phyloP scores from a whole-genome alignment of 805 yeast genomes.

The Kuraishia piskuri region DNA sequence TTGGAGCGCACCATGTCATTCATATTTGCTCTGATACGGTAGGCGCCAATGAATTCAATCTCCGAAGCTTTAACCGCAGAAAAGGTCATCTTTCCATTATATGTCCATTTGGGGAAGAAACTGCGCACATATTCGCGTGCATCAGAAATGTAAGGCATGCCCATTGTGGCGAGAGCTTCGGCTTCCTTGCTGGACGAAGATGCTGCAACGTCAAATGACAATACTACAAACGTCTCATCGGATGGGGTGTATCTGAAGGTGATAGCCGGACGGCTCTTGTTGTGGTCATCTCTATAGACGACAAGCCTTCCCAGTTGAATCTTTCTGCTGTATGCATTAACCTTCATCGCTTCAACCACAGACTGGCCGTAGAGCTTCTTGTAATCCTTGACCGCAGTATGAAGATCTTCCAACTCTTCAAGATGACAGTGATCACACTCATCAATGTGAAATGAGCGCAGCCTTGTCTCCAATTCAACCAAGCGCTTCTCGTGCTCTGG shows the following conservation, averaged over 20 bases:
- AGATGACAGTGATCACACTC: slow-evolving; percentile 5
- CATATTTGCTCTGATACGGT: slow-evolving; percentile 24
- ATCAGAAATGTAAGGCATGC: slow-evolving; percentile 28
- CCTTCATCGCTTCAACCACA: slow-evolving; percentile 35
- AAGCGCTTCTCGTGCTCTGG: slow-evolving; percentile 79
- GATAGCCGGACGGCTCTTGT: slow-evolving; percentile 21
- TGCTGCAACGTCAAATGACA: slow-evolving; percentile 35
- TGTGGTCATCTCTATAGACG: slow-evolving; percentile 41
- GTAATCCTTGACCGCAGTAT: slow-evolving; percentile 36
- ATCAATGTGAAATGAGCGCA: neutral
- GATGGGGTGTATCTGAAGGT: slow-evolving; percentile 42
- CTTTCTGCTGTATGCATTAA: slow-evolving; percentile 37
- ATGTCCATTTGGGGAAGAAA: slow-evolving; percentile 26
- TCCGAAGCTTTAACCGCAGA: slow-evolving; percentile 30
- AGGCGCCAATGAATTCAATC: slow-evolving; percentile 36
- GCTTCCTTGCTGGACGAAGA: slow-evolving; percentile 11
- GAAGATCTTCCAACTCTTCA: slow-evolving; percentile 35
- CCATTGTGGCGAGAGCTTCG: slow-evolving; percentile 9
- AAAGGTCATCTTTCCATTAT: slow-evolving; percentile 10
- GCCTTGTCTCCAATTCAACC: slow-evolving; percentile 33
- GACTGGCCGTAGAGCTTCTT: slow-evolving; percentile 35
- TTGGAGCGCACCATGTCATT: slow-evolving; percentile 23
- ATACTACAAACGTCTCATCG: slow-evolving; percentile 24
- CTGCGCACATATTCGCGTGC: slow-evolving; percentile 20
- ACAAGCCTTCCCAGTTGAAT: slow-evolving; percentile 49